These are phyloP conservation scores for Diaporthe eres DNA, from an alignment of 2,329 filamentous ascomycete genomes.

Conservation along the genomic window DNA sequence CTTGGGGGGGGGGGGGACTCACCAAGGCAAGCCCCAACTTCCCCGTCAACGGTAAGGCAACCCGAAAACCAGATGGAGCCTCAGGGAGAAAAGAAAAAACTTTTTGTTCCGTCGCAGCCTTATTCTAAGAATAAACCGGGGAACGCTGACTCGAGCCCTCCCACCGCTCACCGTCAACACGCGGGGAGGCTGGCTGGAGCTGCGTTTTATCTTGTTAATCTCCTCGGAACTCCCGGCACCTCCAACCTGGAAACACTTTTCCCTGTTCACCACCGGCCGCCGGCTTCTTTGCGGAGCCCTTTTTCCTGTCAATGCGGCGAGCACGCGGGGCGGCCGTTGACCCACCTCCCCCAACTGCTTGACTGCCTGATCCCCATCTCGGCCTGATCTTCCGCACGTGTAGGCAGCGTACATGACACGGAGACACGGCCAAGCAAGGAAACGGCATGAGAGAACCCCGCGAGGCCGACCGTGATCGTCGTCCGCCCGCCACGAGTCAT, in stretches of 20 bases:
- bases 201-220: neutral
- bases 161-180: neutral
- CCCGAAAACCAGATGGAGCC: neutral
- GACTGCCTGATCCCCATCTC: neutral
- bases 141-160: neutral
- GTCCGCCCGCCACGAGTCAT: constrained; percentile 6
- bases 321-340: neutral
- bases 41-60: neutral
- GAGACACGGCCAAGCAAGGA: too few species aligned
- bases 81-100: neutral
- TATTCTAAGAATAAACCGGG: constrained; percentile 11
- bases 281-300: neutral
- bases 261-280: neutral
- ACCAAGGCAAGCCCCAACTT: neutral
- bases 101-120: constrained; percentile 3
- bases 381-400: constrained; percentile 5
- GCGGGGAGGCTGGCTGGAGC: neutral
- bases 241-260: neutral
- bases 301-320: neutral
- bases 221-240: constrained; percentile 21
- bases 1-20: neutral
- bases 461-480: neutral
- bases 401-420: neutral
- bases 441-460: neutral
- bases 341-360: neutral